Conservation (phyloP, 108 stramenopile genomes). For the Pseudonitzschia multiseries region DNA sequence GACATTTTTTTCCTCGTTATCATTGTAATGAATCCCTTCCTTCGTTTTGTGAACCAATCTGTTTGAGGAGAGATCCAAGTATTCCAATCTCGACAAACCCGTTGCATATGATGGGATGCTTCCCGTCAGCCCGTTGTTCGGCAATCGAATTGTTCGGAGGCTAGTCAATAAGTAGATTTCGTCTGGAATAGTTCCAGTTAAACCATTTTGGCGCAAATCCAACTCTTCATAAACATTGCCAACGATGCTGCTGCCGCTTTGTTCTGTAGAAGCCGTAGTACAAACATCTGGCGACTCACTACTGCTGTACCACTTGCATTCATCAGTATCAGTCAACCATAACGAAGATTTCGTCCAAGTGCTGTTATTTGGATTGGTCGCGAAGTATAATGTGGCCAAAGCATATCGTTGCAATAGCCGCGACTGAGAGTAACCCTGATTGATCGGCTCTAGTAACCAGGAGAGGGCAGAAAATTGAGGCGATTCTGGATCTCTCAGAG, state of each 20-base stretch:
- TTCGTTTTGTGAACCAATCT: conserved; percentile 5
- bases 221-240: conserved; percentile 16
- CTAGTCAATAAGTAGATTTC: conserved; percentile 33
- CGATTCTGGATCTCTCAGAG: conserved; percentile 37
- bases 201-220: conserved; percentile 43
- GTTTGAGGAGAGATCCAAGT: conserved; percentile 40
- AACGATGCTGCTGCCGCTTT: not conserved
- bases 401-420: conserved; percentile 50
- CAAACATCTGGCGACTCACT: conserved; percentile 17
- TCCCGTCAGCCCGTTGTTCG: conserved; percentile 7
- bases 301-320: conserved; percentile 43
- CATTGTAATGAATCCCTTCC: not conserved
- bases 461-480: conserved; percentile 47
- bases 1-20: not conserved
- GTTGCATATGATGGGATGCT: not conserved
- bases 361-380: conserved; percentile 37
- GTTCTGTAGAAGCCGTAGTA: conserved; percentile 2
- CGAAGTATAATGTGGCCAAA: conserved; percentile 57
- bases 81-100: not conserved
- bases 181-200: conserved; percentile 39
- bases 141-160: conserved; percentile 27
- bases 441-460: conserved; percentile 33
- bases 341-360: conserved; percentile 31
- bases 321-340: conserved; percentile 39
- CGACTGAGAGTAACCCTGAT: conserved; percentile 4